These are phyloP conservation scores for Panicum virgatum DNA, from an alignment of 202 grass and related monocot genomes.

Conservation along the genomic window DNA sequence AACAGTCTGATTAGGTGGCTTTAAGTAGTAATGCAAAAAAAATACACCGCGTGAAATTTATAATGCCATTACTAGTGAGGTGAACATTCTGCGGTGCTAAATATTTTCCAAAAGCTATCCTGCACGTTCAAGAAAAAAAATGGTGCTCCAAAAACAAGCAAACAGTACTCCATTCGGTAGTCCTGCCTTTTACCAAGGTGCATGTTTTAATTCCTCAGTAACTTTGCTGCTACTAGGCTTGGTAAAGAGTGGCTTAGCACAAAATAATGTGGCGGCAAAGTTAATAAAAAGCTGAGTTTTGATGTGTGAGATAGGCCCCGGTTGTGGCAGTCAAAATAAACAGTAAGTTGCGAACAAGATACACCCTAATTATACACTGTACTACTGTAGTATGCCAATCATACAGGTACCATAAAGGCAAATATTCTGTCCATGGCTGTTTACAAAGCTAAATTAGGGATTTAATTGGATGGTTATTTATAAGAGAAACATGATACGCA, in stretches of 20 bases:
- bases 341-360: not conserved
- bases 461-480: not conserved
- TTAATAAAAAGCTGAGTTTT: not conserved
- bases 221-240: not conserved
- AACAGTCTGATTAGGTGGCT: constrained; percentile 2
- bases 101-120: too few relatives aligned
- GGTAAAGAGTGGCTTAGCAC: not conserved
- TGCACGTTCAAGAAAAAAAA: too few relatives aligned
- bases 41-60: not conserved
- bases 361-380: not conserved
- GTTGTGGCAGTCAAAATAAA: not conserved
- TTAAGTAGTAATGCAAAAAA: too few relatives aligned
- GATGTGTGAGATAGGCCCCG: not conserved
- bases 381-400: too few relatives aligned
- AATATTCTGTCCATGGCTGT: too few relatives aligned
- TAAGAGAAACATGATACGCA: not conserved
- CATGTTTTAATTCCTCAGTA: not conserved
- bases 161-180: not conserved
- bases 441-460: constrained; percentile 2
- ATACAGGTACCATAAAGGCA: not conserved
- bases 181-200: not conserved
- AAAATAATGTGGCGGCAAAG: not conserved
- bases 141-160: not conserved
- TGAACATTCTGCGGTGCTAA: not conserved
- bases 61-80: not conserved